Conservation (phyloP, 2,329 filamentous ascomycete species). For the Helotiales sp. region DNA sequence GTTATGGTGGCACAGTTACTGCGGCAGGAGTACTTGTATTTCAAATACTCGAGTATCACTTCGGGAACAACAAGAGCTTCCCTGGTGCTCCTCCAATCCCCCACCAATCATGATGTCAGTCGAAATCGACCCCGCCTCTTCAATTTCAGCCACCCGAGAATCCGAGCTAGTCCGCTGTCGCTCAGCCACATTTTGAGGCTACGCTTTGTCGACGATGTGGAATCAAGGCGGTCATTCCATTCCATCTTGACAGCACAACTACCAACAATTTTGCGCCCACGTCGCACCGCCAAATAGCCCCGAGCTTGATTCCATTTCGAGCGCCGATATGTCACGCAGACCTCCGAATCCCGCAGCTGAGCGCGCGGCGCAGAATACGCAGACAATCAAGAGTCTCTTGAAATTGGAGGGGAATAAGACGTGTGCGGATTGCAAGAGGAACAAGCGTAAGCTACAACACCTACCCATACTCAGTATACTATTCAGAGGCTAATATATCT, state of each 20-base stretch:
- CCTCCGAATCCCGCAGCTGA: slow-evolving; percentile 79
- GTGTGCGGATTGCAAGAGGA: slow-evolving; percentile 98
- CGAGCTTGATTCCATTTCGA: slow-evolving; percentile 22
- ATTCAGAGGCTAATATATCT: slow-evolving; percentile 18
- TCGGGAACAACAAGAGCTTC: too few relatives aligned
- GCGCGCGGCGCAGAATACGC: slow-evolving; percentile 89
- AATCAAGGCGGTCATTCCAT: slow-evolving; percentile 29
- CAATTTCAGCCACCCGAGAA: slow-evolving; percentile 13
- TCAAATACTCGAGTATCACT: slow-evolving; percentile 25
- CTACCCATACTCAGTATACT: background rate
- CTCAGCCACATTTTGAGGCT: slow-evolving; percentile 14
- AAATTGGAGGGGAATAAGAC: slow-evolving; percentile 96
- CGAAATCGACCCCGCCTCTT: background rate
- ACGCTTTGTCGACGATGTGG: slow-evolving; percentile 24
- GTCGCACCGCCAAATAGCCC: slow-evolving; percentile 9
- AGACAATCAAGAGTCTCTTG: slow-evolving; percentile 90
- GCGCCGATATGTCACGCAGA: slow-evolving; percentile 74
- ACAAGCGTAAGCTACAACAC: slow-evolving; percentile 75
- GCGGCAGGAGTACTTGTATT: slow-evolving; percentile 35
- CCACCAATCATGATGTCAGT: slow-evolving; percentile 32
- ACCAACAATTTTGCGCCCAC: slow-evolving; percentile 2
- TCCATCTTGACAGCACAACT: background rate
- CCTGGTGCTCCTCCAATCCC: slow-evolving; percentile 13
- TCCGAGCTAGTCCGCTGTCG: slow-evolving; percentile 1
- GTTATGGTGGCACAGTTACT: slow-evolving; percentile 23